Base-by-base conservation (phyloP, 768 basidiomycete genomes). In the Mrakia gelida region DNA sequence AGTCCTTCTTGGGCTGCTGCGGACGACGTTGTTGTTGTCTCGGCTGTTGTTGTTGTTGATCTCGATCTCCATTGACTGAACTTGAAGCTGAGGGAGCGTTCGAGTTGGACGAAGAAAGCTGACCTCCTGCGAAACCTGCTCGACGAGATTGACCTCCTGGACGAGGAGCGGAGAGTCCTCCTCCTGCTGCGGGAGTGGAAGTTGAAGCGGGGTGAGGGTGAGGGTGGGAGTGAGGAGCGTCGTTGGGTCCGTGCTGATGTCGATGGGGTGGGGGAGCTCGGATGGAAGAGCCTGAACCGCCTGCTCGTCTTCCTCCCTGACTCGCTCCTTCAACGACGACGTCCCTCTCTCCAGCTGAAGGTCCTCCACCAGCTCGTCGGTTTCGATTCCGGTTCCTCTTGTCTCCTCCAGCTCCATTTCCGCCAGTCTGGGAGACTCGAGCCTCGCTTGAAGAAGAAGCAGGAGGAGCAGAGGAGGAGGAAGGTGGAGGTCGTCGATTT, bases 91-190 rank as follows among this genome's bases (percentile, higher is more conserved):
- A 73, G 28, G 15, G 56, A 4, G 28, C 43, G 30, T 34, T 67
- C 34, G 65, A 3, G 59, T n/a, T 34, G 34, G 32, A 67, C 26
- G 67, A 70, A 7, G 67, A 70, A 26, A 70, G 67, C 23, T 70
- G 67, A 70, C 38, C 67, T 70, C 67, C 67, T 70, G 18, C 67
- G 34, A 70, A 70, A 3, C 21, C 67, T 23, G 67, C 67, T 70
- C 67, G 67, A 8, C 67, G 67, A 70, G 41, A 45, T 52, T 49
- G 45, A 49, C 49, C 49, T 52, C 9, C 49, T 52, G 67, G 41
- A 70, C 67, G 67, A 70, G 67, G 38, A 8, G 67, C 23, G 41
- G 67, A 34, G 21, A 70, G 63, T 38, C 38, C 38, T 38, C 38
- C 38, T 38, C 38, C 38, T 38, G 38, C 38, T 8, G 38, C 8